These are phyloP conservation scores for Quercus engelmannii DNA, from an alignment of 306 rosid genomes.

Conservation along the genomic window DNA sequence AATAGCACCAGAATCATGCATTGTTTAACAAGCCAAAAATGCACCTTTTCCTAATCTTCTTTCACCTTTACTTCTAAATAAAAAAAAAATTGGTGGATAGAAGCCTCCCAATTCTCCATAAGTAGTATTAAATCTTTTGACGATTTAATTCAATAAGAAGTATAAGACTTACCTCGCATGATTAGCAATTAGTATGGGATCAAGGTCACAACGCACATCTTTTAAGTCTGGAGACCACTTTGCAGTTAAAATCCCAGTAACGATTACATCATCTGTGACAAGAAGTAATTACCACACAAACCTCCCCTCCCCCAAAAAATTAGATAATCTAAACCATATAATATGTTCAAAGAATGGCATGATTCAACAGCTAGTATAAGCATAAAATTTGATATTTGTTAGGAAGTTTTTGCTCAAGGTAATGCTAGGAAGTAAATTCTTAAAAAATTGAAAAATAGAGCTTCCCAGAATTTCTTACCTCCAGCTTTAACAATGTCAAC, in stretches of 20 bases:
- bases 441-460: slow-evolving; percentile 6
- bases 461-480: slow-evolving; percentile 46
- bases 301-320: not conserved
- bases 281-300: not conserved
- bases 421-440: not conserved
- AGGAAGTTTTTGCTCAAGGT: not conserved
- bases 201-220: slow-evolving; percentile 94
- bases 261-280: slow-evolving; percentile 69
- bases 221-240: slow-evolving; percentile 94
- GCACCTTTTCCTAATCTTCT: not conserved
- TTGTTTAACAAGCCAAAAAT: not conserved
- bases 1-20: not conserved
- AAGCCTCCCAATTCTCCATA: not conserved
- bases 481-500: slow-evolving; percentile 96
- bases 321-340: slow-evolving; percentile 7
- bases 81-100: not conserved
- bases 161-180: slow-evolving; percentile 52
- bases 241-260: slow-evolving; percentile 84
- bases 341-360: not conserved
- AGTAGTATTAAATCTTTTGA: not conserved
- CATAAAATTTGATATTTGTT: not conserved
- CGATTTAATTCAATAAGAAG: not conserved
- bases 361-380: not conserved
- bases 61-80: not conserved
- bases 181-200: slow-evolving; percentile 84